Percentiles rank a stretch among this genome's conserved stretches.
Conservation (phyloP, 106 monocot species). For the Dactylorhiza incarnata region DNA sequence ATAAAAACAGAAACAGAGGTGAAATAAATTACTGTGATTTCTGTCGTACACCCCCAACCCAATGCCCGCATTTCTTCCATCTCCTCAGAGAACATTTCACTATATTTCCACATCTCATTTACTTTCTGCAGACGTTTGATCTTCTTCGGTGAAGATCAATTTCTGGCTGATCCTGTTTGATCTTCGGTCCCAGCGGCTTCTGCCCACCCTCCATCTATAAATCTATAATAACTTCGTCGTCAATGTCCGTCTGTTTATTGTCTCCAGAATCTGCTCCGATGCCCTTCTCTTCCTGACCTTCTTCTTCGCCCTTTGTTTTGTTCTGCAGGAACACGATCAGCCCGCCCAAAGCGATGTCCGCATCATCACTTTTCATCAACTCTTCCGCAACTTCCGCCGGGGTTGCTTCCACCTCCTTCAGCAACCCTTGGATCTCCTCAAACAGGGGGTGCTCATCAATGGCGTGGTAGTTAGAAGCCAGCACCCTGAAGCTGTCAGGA, state of each 20-base stretch:
- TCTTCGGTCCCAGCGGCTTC: no score
- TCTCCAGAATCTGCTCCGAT: neutral
- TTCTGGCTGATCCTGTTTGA: no score
- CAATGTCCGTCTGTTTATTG: neutral
- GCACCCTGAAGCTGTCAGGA: neutral
- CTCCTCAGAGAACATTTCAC: no score
- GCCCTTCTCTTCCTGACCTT: neutral
- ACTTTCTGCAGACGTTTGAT: no score
- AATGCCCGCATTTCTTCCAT: no score
- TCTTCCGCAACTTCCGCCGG: slow-evolving; percentile 6
- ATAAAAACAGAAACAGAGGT: no score
- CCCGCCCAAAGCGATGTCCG: slow-evolving; percentile 5
- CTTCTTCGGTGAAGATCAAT: no score
- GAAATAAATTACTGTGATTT: no score
- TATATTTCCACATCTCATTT: no score
- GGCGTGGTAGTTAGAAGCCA: slow-evolving; percentile 6
- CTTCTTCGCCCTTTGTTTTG: neutral
- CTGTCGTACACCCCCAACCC: no score
- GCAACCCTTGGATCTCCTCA: slow-evolving; percentile 5
- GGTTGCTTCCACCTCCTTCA: slow-evolving; percentile 7
- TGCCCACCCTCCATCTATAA: no score
- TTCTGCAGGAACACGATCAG: neutral
- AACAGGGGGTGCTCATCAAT: slow-evolving; percentile 11
- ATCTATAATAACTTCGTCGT: no score
- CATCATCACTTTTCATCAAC: slow-evolving; percentile 7